Percentiles rank a stretch among this genome's conserved stretches.
Conservation (phyloP, 2,329 filamentous ascomycete species). For the Leptoxyphium fumago region DNA sequence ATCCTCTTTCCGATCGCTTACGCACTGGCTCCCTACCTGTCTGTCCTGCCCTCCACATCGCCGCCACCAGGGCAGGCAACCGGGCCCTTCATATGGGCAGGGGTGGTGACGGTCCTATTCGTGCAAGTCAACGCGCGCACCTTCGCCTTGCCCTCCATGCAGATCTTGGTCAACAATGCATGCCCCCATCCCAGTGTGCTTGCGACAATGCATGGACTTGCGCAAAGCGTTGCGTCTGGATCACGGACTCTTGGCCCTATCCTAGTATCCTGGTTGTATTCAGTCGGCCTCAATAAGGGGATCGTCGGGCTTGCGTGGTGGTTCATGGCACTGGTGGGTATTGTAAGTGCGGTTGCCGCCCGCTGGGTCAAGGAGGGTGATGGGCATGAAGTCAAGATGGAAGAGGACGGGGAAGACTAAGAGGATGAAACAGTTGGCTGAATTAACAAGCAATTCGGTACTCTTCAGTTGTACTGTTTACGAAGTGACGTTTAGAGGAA, state of each 20-base stretch:
- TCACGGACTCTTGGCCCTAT: slow-evolving; percentile 42
- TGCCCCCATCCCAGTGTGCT: slow-evolving; percentile 42
- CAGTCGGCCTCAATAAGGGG: slow-evolving; percentile 36
- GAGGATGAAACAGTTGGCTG: background rate
- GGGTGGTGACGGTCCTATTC: slow-evolving; percentile 25
- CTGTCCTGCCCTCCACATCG: slow-evolving; percentile 25
- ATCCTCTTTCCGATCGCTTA: slow-evolving; percentile 32
- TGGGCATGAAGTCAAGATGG: slow-evolving; percentile 43
- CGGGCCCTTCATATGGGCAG: slow-evolving; percentile 27
- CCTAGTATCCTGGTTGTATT: slow-evolving; percentile 37
- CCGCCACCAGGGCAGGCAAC: slow-evolving; percentile 25
- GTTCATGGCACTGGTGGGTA: slow-evolving; percentile 38
- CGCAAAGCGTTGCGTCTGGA: slow-evolving; percentile 39
- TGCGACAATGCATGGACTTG: slow-evolving; percentile 44
- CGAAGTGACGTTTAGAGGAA: no score
- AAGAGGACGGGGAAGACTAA: slow-evolving; percentile 26
- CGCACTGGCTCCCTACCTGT: slow-evolving; percentile 28
- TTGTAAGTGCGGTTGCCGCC: slow-evolving; percentile 42
- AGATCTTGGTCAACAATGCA: slow-evolving; percentile 47
- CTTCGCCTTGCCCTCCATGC: slow-evolving; percentile 40
- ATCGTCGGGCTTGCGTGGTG: slow-evolving; percentile 45
- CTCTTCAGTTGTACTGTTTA: no score
- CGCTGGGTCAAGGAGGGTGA: slow-evolving; percentile 48
- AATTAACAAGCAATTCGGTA: background rate
- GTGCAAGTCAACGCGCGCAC: slow-evolving; percentile 34